Base-by-base conservation (phyloP, 2,329 filamentous ascomycete species). In the Ceratocystiopsis brevicomis region DNA sequence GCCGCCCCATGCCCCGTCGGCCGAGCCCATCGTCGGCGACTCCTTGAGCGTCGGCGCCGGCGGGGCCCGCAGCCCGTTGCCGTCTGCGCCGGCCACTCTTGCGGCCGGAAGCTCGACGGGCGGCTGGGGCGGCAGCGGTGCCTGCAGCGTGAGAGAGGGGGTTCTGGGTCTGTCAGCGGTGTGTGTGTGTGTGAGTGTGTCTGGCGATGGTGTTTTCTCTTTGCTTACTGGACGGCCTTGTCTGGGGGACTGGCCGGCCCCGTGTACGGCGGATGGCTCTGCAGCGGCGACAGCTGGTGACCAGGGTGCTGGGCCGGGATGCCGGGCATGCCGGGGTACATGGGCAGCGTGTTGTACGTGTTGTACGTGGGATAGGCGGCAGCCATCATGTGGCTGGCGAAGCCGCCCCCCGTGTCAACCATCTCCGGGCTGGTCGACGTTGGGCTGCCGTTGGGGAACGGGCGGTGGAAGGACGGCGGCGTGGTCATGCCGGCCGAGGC, bases 91-190 rank as follows among this genome's bases (percentile, higher is more conserved):
- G 46, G 41, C 9, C 54, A 57, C 1, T 11, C 25, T 8, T 30
- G 25, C 25, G 10, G 53, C 48, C 4, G 62, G 57, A 2, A 66
- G 50, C 47, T 65, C 63, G 1, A 56, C 57, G 0, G 17, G 43
- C 19, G 36, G 46, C 38, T 40, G 48, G 18, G 38, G 47, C 37
- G 40, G 44, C 37, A 47, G 43, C n/a, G 39, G 21, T 37, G 30
- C n/a, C n/a, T n/a, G 36, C 10, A 11, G 16, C 17, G 37, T 18
- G 8, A 17, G 37, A n/a, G 14, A 35, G 6, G 34, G 34, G n/a
- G 18, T 8, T 30, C 25, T 30, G n/a, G 21, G 25, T 30, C 4
- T 30, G 25, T 30, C 8, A 30, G 25, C 2, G n/a, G n/a, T n/a
- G n/a, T n/a, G n/a, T n/a, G n/a, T n/a, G n/a, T n/a, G n/a, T n/a